Conservation (phyloP, 2,329 filamentous ascomycete genomes). For the Sporothrix globosa region DNA sequence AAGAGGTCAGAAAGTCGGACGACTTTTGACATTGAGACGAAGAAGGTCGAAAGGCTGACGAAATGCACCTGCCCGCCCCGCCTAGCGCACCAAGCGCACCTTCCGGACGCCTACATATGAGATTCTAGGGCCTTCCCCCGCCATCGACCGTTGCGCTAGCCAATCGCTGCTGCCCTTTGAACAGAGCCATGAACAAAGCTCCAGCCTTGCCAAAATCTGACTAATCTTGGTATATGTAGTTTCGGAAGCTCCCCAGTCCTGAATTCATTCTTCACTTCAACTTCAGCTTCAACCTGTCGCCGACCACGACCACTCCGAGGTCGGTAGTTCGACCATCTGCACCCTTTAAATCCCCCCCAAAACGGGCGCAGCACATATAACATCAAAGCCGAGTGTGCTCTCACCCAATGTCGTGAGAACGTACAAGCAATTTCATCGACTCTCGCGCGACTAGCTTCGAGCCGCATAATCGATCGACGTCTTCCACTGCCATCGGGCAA, state of each 20-base stretch:
- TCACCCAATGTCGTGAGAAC: constrained; percentile 7
- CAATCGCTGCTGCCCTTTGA: constrained; percentile 11
- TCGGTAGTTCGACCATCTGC: background rate
- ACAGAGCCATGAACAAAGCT: background rate
- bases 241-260: constrained; percentile 1
- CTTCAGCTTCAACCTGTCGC: background rate
- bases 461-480: background rate
- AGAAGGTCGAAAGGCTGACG: constrained; percentile 31
- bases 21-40: background rate
- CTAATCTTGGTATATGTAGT: constrained; percentile 26
- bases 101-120: background rate
- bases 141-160: constrained; percentile 18
- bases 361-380: background rate
- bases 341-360: no score
- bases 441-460: background rate
- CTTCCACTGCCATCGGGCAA: background rate
- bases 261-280: background rate
- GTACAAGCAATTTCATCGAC: background rate
- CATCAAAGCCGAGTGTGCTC: background rate
- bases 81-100: background rate
- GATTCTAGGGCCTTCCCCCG: constrained; percentile 31
- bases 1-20: background rate
- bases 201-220: constrained; percentile 31
- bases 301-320: background rate
- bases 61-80: constrained; percentile 23